Evolutionary conservation across 768 basidiomycete species (phyloP).

Genomic region (Kwoniella shandongensis): DNA sequence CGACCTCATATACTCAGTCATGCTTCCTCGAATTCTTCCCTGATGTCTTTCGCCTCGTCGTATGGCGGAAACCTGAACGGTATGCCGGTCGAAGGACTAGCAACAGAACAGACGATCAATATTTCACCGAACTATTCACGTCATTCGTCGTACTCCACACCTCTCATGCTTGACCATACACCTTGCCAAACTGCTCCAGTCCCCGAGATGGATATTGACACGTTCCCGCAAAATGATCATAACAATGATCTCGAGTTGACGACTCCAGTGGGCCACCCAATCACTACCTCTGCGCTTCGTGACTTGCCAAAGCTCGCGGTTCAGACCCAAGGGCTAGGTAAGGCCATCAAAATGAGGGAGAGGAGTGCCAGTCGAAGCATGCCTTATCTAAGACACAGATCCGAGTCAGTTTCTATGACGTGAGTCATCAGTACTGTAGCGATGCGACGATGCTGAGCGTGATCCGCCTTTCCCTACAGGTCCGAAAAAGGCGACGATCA

Average conservation of each 20-base stretch:
- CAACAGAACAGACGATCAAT: conserved; percentile 11
- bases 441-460: neutral
- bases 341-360: conserved; percentile 8
- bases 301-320: conserved; percentile 15
- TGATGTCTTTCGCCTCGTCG: conserved; percentile 23
- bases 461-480: conserved; percentile 10
- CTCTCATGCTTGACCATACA: conserved; percentile 5
- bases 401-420: conserved; percentile 30
- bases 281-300: no score
- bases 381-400: conserved; percentile 33
- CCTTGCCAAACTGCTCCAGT: neutral
- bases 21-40: conserved; percentile 22
- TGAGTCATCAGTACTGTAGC: conserved; percentile 6
- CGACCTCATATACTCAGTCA: conserved; percentile 21
- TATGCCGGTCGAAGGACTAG: conserved; percentile 23
- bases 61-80: conserved; percentile 2
- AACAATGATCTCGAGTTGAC: no score
- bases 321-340: conserved; percentile 27
- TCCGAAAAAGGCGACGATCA: conserved; percentile 27
- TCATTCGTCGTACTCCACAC: conserved; percentile 24
- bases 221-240: no score
- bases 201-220: conserved; percentile 6
- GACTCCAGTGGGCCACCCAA: no score
- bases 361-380: conserved; percentile 23
- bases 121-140: conserved; percentile 16